These are phyloP conservation scores for Mimosa pudica DNA, from an alignment of 306 rosid species.

Conservation along the genomic window DNA sequence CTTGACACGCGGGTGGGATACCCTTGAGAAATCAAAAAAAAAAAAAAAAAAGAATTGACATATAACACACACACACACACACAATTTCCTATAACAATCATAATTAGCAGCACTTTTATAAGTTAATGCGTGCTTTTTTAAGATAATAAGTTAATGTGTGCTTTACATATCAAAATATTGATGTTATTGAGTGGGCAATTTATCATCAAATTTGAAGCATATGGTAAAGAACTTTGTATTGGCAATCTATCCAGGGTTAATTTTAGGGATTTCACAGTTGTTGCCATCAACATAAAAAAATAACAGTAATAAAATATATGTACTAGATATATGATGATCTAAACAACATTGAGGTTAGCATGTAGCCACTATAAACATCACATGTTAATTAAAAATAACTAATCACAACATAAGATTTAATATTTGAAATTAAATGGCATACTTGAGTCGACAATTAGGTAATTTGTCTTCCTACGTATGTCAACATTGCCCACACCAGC, in stretches of 20 bases:
- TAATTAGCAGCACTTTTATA: background rate
- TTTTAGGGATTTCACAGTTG: background rate
- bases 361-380: constrained; percentile 11
- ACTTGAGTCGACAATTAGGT: constrained; percentile 90
- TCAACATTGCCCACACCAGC: constrained; percentile 72
- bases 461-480: constrained; percentile 3
- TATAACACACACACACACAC: background rate
- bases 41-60: no score
- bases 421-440: constrained; percentile 34
- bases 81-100: background rate
- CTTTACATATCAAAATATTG: background rate
- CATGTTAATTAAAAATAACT: constrained; percentile 27
- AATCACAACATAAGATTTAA: constrained; percentile 5
- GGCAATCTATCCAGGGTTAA: background rate
- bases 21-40: no score
- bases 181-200: background rate
- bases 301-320: background rate
- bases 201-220: background rate
- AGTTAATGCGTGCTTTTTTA: background rate
- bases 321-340: constrained; percentile 13
- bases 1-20: no score
- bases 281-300: background rate
- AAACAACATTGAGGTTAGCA: constrained; percentile 17
- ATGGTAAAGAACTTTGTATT: no score
- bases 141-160: background rate